Evolutionary conservation across 2,329 filamentous ascomycete genomes (phyloP).

Genomic region (Aspergillus sp.): DNA sequence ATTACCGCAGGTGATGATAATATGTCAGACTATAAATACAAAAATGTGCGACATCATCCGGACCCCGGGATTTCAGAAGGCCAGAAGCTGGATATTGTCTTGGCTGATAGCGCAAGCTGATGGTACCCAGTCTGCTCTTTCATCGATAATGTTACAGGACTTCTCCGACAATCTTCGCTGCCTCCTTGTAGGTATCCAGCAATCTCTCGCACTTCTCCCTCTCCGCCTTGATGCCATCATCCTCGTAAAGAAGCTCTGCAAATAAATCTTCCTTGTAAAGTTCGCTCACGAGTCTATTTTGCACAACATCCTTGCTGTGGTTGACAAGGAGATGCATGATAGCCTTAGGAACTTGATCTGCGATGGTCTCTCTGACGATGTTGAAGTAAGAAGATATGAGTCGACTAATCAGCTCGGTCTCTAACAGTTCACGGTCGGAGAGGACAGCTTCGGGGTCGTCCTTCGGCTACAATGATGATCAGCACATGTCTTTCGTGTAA

Average conservation of each 20-base stretch:
- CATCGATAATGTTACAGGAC: slow-evolving; percentile 63
- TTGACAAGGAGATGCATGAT: slow-evolving; percentile 99
- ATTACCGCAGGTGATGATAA: not conserved
- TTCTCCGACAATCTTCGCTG: slow-evolving; percentile 96
- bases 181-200: slow-evolving; percentile 92
- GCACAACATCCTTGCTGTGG: slow-evolving; percentile 95
- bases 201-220: slow-evolving; percentile 98
- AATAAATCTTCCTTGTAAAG: slow-evolving; percentile 92
- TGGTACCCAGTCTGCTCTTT: not conserved
- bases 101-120: not conserved
- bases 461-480: slow-evolving; percentile 32
- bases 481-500: slow-evolving; percentile 8
- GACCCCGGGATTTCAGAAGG: not conserved
- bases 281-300: slow-evolving; percentile 93
- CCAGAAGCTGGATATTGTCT: not conserved
- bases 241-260: slow-evolving; percentile 91
- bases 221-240: slow-evolving; percentile 95
- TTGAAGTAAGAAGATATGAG: slow-evolving; percentile 99
- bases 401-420: slow-evolving; percentile 94
- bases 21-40: slow-evolving; percentile 11
- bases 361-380: slow-evolving; percentile 97
- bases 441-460: slow-evolving; percentile 74
- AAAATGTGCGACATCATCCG: not conserved
- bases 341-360: slow-evolving; percentile 96
- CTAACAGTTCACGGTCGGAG: slow-evolving; percentile 93